Evolutionary conservation across 2,329 filamentous ascomycete genomes (phyloP), one percentile per base, ranked within the genome.

Genomic region (Zymoseptoria tritici): DNA sequence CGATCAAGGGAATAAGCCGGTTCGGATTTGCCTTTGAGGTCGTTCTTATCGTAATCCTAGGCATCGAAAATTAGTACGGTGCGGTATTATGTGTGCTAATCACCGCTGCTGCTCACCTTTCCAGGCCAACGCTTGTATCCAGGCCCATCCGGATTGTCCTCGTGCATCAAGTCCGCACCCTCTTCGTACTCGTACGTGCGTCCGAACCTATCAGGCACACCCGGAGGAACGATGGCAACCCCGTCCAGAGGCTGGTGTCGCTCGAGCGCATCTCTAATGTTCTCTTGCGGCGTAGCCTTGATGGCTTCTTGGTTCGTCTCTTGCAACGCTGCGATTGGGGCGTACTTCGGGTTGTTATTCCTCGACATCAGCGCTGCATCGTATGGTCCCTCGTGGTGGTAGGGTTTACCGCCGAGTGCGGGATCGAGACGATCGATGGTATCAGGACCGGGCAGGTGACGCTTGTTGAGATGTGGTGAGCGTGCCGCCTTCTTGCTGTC

Each of bases 381-480:
- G 67, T 89, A 97, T 0, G 93, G 93, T 0, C 93, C 92, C 64
- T 88, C 90, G 69, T 97, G 93, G 73, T 97, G 93, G 74, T 96
- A 96, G 2, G 81, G 76, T 19, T 81, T 81, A 55, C 83, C 82
- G 57, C 83, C 82, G n/a, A 82, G 74, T 2, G 81, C 78, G 57
- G 78, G 80, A 71, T 96, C 93, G 1, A 97, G 83, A 4, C 79
- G 78, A 72, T 97, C 93, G 68, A 97, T 94, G 8, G 81, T 80
- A 73, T 97, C 92, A 1, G 90, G 83, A 52, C 82, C 83, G 24
- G 86, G 83, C 16, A 87, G 80, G 68, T 86, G 79, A 68, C 81
- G 83, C 71, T 86, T 88, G 67, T 81, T 82, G 54, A 89, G 80
- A 72, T 88, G 86, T 1, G 83, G 83, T 24, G 84, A 77, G 55